phyloP scores from a whole-genome alignment of 257 asterid genomes.

The Gentiana straminea region DNA sequence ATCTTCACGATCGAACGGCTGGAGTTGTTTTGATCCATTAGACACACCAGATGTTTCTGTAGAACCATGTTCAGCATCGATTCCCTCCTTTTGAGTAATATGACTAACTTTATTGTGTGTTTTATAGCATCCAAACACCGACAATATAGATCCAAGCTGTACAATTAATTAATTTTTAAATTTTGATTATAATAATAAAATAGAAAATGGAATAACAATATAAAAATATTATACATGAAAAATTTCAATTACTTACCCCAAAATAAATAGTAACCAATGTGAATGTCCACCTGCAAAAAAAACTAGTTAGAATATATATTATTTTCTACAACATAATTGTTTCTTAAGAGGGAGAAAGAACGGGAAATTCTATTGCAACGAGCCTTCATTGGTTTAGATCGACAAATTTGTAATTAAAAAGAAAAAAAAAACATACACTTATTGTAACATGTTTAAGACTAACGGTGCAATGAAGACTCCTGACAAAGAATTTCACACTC shows the following conservation, averaged over 20 bases:
- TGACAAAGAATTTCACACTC: too few relatives aligned
- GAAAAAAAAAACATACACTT: too few relatives aligned
- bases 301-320: neutral
- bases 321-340: neutral
- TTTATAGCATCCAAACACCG: constrained; percentile 55
- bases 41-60: constrained; percentile 9
- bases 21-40: constrained; percentile 20
- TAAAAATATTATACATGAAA: neutral
- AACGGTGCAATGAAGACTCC: too few relatives aligned
- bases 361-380: too few relatives aligned
- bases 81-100: constrained; percentile 11
- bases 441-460: too few relatives aligned
- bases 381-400: too few relatives aligned
- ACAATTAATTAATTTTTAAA: constrained; percentile 1
- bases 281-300: constrained; percentile 73
- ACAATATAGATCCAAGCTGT: constrained; percentile 81
- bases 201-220: neutral
- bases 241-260: constrained; percentile 42
- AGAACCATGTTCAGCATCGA: constrained; percentile 42
- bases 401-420: too few relatives aligned
- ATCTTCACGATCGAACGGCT: constrained; percentile 14
- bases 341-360: too few relatives aligned
- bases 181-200: neutral
- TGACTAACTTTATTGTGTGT: constrained; percentile 22
- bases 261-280: constrained; percentile 66